phyloP scores from a whole-genome alignment of 2,329 filamentous ascomycete genomes.

The Akanthomyces lecanii region DNA sequence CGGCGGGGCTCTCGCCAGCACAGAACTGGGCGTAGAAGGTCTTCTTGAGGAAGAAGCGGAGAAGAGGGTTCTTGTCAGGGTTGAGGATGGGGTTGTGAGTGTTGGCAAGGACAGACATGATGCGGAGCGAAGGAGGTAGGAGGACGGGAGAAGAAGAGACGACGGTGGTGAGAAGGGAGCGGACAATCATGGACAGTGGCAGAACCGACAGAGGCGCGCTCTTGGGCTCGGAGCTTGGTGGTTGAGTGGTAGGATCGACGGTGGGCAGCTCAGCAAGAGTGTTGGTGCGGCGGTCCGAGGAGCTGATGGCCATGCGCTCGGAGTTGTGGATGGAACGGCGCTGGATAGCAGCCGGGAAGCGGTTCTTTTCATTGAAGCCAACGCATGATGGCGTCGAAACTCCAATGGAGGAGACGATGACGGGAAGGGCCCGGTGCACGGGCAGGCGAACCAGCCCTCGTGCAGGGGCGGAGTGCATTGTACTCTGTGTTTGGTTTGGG shows the following conservation, averaged over 20 bases:
- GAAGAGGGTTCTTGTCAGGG: conserved; percentile 69
- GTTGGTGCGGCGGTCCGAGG: conserved; percentile 34
- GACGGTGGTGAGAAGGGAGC: conserved; percentile 64
- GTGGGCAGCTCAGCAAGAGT: conserved; percentile 31
- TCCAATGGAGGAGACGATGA: conserved; percentile 13
- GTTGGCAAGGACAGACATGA: conserved; percentile 67
- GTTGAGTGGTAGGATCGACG: conserved; percentile 27
- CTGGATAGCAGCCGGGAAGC: conserved; percentile 15
- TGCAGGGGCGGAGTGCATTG: conserved; percentile 24
- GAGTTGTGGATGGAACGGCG: conserved; percentile 35
- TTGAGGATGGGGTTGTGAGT: conserved; percentile 63
- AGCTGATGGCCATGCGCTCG: conserved; percentile 32
- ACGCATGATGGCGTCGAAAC: conserved; percentile 18
- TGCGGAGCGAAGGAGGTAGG: conserved; percentile 62
- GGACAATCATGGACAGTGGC: conserved; percentile 61
- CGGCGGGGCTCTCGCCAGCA: conserved; percentile 67
- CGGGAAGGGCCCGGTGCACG: conserved; percentile 18
- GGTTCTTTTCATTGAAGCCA: conserved; percentile 16
- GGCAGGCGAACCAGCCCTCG: conserved; percentile 23
- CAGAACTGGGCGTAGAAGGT: conserved; percentile 93
- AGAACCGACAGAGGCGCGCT: conserved; percentile 59
- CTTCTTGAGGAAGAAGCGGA: conserved; percentile 67
- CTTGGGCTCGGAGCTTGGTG: conserved; percentile 25
- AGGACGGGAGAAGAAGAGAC: conserved; percentile 68
- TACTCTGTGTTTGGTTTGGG: conserved; percentile 20